Base-by-base conservation (phyloP, 768 basidiomycete species). In the Calocera cornea region DNA sequence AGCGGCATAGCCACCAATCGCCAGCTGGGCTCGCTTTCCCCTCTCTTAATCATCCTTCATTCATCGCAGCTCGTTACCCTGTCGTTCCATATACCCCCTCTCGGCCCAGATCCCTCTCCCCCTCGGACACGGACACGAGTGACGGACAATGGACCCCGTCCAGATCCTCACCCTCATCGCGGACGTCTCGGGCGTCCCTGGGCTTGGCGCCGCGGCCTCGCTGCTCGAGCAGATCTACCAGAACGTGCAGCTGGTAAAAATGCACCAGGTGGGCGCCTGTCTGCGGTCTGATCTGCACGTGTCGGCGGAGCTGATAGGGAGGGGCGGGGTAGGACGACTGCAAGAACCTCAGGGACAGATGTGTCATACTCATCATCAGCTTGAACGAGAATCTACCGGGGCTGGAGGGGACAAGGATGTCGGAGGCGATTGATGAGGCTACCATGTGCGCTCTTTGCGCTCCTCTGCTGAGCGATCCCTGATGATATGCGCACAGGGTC, bases 211-310 rank as follows among this genome's bases (percentile, higher is more conserved):
- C 11, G 54, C 54, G 8, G 54, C 54, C 2, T 2, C 24, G 5
- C 54, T 60, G 7, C 54, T 60, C 2, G 31, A 60, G 54, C 54
- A 60, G 54, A 60, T 60, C 14, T 60, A 60, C 54, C 27, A 5
- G 2, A 60, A 60, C 54, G 54, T 60, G 19, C 54, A 60, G 31
- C 5, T 5, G 27, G 54, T 60, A 5, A 60, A 60, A 27, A 12
- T 60, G 54, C 54, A 60, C 31, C 54, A 60, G 54, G 54, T 60
- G 54, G 54, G 54, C 54, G 54, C 31, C 54, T 60, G 31, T 60
- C 16, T 33, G 27, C 54, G 14, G 31, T 60, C 16, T 33, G 27
- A 10, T 19, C 5, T 16, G 27, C 27, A 29, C 8, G 16, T 60
- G 14, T 19, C 2, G 54, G 54, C 14, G 14, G 16, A 3, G 31